A percentile compares a stretch with the other conserved stretches of the same genome.
These are phyloP conservation scores for Hansfordia pulvinata DNA, from an alignment of 2,329 filamentous ascomycete genomes.

Conservation along the genomic window DNA sequence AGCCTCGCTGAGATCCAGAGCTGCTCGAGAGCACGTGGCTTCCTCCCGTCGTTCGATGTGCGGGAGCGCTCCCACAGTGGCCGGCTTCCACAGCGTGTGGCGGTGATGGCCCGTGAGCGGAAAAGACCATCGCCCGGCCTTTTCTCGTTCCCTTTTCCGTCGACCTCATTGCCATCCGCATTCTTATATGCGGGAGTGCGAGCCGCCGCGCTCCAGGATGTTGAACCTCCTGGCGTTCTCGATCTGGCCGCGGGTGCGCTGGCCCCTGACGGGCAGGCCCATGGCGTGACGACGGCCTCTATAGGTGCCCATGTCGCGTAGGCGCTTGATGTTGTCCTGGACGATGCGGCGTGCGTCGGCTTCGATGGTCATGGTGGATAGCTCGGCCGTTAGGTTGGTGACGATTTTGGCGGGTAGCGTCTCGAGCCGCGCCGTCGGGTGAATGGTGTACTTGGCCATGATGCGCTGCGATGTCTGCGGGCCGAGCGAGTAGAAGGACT, in stretches of 20 bases:
- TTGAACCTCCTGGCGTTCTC: conserved; percentile 49
- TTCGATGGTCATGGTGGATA: conserved; percentile 88
- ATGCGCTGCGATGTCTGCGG: conserved; percentile 55
- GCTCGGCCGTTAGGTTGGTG: conserved; percentile 68
- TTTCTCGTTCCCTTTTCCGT: too few relatives aligned
- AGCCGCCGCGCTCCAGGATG: conserved; percentile 33
- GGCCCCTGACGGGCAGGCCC: conserved; percentile 80
- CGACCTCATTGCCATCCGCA: too few relatives aligned
- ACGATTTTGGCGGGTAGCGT: conserved; percentile 63
- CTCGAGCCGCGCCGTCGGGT: conserved; percentile 68
- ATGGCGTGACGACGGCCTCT: conserved; percentile 85
- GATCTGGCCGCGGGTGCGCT: conserved; percentile 69
- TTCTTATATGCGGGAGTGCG: too few relatives aligned
- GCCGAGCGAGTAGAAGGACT: conserved; percentile 79
- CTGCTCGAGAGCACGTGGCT: too few relatives aligned
- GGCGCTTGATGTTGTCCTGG: conserved; percentile 69
- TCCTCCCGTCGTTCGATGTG: too few relatives aligned
- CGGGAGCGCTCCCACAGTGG: too few relatives aligned
- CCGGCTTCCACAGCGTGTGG: too few relatives aligned
- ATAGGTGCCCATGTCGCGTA: conserved; percentile 87
- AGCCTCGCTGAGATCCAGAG: too few relatives aligned
- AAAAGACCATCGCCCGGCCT: too few relatives aligned
- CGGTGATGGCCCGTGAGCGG: too few relatives aligned
- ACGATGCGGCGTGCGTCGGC: conserved; percentile 70
- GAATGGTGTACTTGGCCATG: conserved; percentile 81